Conservation (phyloP, 306 rosid species). For the Dalbergia cultrata region DNA sequence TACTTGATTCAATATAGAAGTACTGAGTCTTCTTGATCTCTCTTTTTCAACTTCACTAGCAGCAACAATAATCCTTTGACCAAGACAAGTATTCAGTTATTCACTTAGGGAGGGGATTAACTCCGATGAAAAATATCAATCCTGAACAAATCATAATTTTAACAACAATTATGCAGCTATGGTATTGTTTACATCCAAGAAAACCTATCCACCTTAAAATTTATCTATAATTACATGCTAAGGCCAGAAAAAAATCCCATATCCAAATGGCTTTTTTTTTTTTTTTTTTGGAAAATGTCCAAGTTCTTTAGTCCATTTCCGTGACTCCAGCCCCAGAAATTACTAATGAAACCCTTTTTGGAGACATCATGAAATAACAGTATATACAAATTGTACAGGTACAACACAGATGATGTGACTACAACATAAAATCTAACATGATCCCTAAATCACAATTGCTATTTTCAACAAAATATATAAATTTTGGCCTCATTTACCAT, state of each 20-base stretch:
- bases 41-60: conserved; percentile 92
- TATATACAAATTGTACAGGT: conserved; percentile 9
- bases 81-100: conserved; percentile 51
- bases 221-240: background rate
- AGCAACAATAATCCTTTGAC: conserved; percentile 80
- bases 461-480: conserved; percentile 35
- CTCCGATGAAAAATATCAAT: conserved; percentile 32
- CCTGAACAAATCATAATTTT: conserved; percentile 21
- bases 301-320: conserved; percentile 36
- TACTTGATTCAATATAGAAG: conserved; percentile 90
- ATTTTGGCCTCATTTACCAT: conserved; percentile 37
- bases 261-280: background rate
- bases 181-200: conserved; percentile 38
- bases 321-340: conserved; percentile 10
- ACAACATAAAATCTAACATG: conserved; percentile 25
- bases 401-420: conserved; percentile 5
- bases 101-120: conserved; percentile 20
- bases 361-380: conserved; percentile 29
- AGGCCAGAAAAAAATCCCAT: conserved; percentile 26
- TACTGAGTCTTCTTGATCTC: conserved; percentile 89
- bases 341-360: background rate
- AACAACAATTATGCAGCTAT: conserved; percentile 12
- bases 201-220: conserved; percentile 21
- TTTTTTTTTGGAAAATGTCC: background rate
- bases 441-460: conserved; percentile 11